phyloP scores from a whole-genome alignment of 2,329 filamentous ascomycete species.

The Chaetomium globosum region DNA sequence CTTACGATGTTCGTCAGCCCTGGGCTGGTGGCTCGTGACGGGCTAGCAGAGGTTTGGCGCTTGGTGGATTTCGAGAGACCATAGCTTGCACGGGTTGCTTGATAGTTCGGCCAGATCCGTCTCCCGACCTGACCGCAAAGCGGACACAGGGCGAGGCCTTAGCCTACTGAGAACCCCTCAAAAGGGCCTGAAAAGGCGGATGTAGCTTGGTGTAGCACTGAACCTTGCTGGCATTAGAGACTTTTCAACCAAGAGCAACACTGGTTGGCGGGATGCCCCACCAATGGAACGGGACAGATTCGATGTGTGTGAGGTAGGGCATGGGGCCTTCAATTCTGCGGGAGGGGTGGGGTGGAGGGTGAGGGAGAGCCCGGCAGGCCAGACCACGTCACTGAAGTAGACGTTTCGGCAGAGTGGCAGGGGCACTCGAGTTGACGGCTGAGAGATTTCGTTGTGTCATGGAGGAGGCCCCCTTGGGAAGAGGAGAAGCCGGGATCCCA shows the following conservation, averaged over 20 bases:
- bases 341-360: conserved; percentile 1
- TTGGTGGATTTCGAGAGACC: conserved; percentile 15
- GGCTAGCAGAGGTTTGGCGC: conserved; percentile 17
- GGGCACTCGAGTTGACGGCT: neutral
- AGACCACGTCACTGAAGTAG: conserved; percentile 13
- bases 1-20: neutral
- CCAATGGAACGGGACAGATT: neutral
- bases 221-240: neutral
- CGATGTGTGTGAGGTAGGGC: conserved; percentile 3
- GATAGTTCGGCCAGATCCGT: neutral
- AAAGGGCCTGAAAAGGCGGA: neutral
- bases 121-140: neutral
- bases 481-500: neutral
- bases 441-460: neutral
- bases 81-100: conserved; percentile 17
- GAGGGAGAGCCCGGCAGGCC: neutral
- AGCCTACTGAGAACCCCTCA: neutral
- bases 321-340: conserved; percentile 3
- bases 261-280: neutral
- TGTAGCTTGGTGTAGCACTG: neutral
- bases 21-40: neutral
- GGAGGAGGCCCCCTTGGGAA: neutral
- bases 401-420: neutral
- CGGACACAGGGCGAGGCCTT: conserved; percentile 1
- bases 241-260: neutral